phyloP scores from a whole-genome alignment of 2,329 filamentous ascomycete genomes.

The Hymenoscyphus scutula region DNA sequence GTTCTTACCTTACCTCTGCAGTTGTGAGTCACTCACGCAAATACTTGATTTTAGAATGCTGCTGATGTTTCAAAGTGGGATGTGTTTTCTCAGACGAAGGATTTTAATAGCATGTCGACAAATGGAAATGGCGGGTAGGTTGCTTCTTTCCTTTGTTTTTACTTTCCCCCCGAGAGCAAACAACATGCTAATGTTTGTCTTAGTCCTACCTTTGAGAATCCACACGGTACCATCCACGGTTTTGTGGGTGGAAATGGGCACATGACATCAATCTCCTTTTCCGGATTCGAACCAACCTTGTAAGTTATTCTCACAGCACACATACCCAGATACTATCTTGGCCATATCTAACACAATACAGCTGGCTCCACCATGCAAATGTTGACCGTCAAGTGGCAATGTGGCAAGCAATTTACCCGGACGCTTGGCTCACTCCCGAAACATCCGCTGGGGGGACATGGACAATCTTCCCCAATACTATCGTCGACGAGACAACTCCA shows the following conservation, averaged over 20 bases:
- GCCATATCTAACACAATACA: slow-evolving; percentile 47
- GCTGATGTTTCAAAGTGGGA: neutral
- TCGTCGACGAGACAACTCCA: neutral
- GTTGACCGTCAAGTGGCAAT: slow-evolving; percentile 58
- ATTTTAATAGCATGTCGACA: slow-evolving; percentile 13
- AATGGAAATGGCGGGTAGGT: neutral
- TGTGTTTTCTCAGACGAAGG: slow-evolving; percentile 5
- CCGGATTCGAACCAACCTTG: neutral
- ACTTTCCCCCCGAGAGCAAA: neutral
- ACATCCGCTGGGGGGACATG: slow-evolving; percentile 37
- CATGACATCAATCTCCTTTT: neutral
- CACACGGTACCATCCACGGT: neutral
- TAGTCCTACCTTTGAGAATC: slow-evolving; percentile 6
- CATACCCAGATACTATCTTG: slow-evolving; percentile 44
- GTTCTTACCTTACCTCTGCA: neutral
- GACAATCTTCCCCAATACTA: slow-evolving; percentile 19
- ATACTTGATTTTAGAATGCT: neutral
- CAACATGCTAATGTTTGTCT: neutral
- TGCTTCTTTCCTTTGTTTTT: neutral
- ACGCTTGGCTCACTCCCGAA: slow-evolving; percentile 34
- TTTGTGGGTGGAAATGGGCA: slow-evolving; percentile 1
- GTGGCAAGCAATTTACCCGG: slow-evolving; percentile 45
- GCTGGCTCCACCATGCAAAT: slow-evolving; percentile 54
- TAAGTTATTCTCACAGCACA: neutral
- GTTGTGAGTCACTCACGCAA: neutral